These are phyloP conservation scores for Agaricales sp. DNA, from an alignment of 1,284 basidiomycete genomes.

Conservation along the genomic window DNA sequence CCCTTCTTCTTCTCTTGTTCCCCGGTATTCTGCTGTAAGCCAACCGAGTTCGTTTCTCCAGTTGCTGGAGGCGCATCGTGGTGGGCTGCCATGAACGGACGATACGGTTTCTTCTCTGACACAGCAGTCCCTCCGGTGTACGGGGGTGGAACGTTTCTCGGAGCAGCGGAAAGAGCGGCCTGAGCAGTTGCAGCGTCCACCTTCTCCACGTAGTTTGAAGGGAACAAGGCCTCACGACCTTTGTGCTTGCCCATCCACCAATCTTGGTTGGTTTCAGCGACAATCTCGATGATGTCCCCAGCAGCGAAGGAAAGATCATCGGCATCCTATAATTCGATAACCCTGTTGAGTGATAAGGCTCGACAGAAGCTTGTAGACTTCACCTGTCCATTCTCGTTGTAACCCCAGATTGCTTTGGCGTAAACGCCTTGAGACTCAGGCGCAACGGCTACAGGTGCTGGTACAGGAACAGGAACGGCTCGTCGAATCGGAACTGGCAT, in stretches of 20 bases:
- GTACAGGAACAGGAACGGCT: constrained; percentile 17
- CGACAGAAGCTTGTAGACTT: constrained; percentile 8
- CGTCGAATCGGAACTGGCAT: neutral
- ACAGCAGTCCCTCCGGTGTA: constrained; percentile 1
- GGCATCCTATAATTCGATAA: constrained; percentile 36
- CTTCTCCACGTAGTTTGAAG: constrained; percentile 51
- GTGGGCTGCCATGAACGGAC: constrained; percentile 29
- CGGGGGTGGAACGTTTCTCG: constrained; percentile 5
- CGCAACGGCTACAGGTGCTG: constrained; percentile 20
- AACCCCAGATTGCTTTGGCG: constrained; percentile 52
- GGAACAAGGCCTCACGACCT: constrained; percentile 55
- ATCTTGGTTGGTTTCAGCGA: constrained; percentile 49
- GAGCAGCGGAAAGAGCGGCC: constrained; percentile 8
- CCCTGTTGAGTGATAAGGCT: constrained; percentile 7
- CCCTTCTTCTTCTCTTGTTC: constrained; percentile 41
- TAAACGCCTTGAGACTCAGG: constrained; percentile 14
- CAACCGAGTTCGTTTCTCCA: constrained; percentile 21
- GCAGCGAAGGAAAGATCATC: constrained; percentile 48
- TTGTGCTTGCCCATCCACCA: constrained; percentile 55
- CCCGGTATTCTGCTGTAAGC: constrained; percentile 25
- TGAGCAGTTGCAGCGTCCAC: constrained; percentile 16
- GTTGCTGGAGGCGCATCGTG: constrained; percentile 24
- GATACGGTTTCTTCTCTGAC: constrained; percentile 20
- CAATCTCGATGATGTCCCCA: constrained; percentile 50
- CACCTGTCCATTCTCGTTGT: constrained; percentile 52